phyloP scores from a whole-genome alignment of 2,329 filamentous ascomycete genomes.

The Gnomoniopsis smithogilvyi region DNA sequence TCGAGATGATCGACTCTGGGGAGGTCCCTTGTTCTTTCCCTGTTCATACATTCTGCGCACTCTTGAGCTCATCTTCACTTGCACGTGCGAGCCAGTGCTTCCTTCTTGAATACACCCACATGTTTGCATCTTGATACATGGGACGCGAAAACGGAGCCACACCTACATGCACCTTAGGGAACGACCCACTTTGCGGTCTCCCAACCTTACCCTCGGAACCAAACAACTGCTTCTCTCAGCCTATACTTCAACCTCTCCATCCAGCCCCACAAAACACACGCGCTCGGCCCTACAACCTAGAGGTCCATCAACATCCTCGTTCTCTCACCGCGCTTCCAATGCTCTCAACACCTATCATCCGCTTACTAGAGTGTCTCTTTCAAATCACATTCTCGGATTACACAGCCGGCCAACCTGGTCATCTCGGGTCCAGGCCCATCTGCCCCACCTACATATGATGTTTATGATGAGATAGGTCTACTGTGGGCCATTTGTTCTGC shows the following conservation, averaged over 20 bases:
- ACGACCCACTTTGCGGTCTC: not conserved
- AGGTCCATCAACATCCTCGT: not conserved
- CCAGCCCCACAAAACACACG: not conserved
- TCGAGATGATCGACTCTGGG: not conserved
- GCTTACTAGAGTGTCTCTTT: not conserved
- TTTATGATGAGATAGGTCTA: not conserved
- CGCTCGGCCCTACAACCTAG: not conserved
- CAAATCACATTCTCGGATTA: not conserved
- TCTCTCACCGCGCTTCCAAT: slow-evolving; percentile 1
- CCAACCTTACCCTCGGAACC: not conserved
- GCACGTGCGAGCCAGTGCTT: not conserved
- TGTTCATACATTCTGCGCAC: not conserved
- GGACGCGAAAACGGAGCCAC: not conserved
- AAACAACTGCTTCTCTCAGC: not conserved
- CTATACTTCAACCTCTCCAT: not conserved
- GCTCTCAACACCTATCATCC: slow-evolving; percentile 2
- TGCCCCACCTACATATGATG: not conserved
- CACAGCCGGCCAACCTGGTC: not conserved
- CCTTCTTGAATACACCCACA: too few species aligned
- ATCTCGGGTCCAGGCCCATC: not conserved
- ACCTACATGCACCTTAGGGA: too few species aligned
- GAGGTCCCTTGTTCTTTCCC: not conserved
- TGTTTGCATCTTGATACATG: not conserved
- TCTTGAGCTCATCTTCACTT: not conserved
- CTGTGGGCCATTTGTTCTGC: not conserved